phyloP scores from a whole-genome alignment of 805 yeast species.

The Yarrowia porcina region DNA sequence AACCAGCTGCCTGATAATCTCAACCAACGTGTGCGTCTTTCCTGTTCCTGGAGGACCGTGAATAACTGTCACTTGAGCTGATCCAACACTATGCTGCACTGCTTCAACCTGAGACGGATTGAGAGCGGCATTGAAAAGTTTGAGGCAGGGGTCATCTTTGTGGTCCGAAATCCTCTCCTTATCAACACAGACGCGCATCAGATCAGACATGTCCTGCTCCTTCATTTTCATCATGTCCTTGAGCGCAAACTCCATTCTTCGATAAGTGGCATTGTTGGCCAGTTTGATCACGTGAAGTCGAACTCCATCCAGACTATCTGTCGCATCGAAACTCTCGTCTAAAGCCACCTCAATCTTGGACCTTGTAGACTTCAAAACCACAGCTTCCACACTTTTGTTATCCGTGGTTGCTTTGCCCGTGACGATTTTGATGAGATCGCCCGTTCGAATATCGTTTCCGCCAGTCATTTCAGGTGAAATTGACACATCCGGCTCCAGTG shows the following conservation, averaged over 20 bases:
- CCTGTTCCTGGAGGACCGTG: conserved; percentile 88
- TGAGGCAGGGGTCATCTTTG: conserved; percentile 28
- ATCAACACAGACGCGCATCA: conserved; percentile 50
- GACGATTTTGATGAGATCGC: conserved; percentile 67
- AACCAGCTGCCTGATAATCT: conserved; percentile 69
- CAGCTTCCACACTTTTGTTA: conserved; percentile 52
- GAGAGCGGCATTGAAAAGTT: conserved; percentile 46
- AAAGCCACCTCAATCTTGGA: conserved; percentile 56
- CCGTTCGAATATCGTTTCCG: conserved; percentile 47
- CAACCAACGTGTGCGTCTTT: conserved; percentile 80
- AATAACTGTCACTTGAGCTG: conserved; percentile 51
- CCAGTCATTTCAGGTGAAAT: conserved; percentile 38
- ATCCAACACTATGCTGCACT: conserved; percentile 56
- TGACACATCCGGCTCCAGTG: conserved; percentile 55
- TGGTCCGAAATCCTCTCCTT: conserved; percentile 1
- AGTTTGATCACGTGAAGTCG: conserved; percentile 68
- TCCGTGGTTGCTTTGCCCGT: conserved; percentile 6
- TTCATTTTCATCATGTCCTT: conserved; percentile 56
- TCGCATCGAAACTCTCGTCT: conserved; percentile 55
- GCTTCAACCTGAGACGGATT: conserved; percentile 75
- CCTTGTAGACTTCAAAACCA: conserved; percentile 53
- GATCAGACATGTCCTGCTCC: conserved; percentile 36
- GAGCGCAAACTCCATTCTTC: conserved; percentile 72
- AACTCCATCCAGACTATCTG: conserved; percentile 38
- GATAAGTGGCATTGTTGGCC: conserved; percentile 42